Evolutionary conservation across 495 filamentous ascomycete genomes (phyloP), one percentile per base, ranked within the genome.

Genomic region (Hypoxylon subgilvum): DNA sequence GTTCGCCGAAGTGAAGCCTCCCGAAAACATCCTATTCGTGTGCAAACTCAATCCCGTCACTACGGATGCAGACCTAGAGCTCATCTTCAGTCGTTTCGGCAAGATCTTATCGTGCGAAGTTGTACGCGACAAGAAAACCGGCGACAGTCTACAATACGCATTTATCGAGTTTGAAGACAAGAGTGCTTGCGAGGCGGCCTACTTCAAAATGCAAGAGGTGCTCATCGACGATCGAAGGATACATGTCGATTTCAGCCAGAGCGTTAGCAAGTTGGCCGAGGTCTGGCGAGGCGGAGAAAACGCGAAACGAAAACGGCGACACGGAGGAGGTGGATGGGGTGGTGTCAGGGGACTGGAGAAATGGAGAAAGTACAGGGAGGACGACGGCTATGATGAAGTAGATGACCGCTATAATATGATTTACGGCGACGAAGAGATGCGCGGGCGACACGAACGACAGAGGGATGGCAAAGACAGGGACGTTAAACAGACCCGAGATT

Each of bases 41-140:
- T 98, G 94, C 86, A 97, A 98, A 70, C 79, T 98, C 17, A 98
- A 98, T 57, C 95, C 95, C 0, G 92, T 98, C 39, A 98, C 94
- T 10, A 76, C 75, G n/a, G 94, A 97, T 69, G 89, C 96, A 68
- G 95, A 97, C 71, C 82, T 98, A 12, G 84, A 97, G 66, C 74
- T 96, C 50, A 96, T 98, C 55, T 98, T 98, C 74, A 92, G 89
- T 67, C 95, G 94, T 21, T 98, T 98, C 68, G 94, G 94, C 59
- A 91, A 86, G 70, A 97, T 97, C 21, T 69, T 97, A 9, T 96
- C 90, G 27, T 98, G 94, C 73, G 94, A 98, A 74, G 89, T 98
- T 14, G 97, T 98, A 58, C 84, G 95, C 22, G 94, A 98, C 70
- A 91, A 88, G 64, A 90, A 90, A 53, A 97, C 93, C 0, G 90